phyloP scores from a whole-genome alignment of 495 filamentous ascomycete genomes.

The Tuber aestivum region DNA sequence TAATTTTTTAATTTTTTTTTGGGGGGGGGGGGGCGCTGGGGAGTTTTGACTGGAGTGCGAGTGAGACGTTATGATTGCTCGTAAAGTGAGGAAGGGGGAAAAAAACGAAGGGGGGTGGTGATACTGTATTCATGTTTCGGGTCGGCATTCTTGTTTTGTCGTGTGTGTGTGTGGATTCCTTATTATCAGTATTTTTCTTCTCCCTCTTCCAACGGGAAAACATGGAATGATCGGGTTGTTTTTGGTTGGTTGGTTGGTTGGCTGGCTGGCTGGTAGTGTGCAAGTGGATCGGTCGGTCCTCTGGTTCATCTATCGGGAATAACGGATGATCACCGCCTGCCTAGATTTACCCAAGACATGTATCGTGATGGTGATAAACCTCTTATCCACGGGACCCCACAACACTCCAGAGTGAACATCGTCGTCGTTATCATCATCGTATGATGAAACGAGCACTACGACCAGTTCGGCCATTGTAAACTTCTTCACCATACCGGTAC shows the following conservation, averaged over 20 bases:
- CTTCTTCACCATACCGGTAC: not conserved
- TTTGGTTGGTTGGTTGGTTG: not conserved
- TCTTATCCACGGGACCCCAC: not conserved
- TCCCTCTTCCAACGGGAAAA: too few relatives aligned
- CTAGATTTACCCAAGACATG: not conserved
- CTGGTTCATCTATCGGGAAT: not conserved
- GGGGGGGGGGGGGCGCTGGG: too few relatives aligned
- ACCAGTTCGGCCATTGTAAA: not conserved
- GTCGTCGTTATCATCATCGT: too few relatives aligned
- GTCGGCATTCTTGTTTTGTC: not conserved
- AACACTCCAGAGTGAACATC: not conserved
- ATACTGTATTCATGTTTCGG: not conserved
- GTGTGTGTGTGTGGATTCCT: not conserved
- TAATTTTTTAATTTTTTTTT: not conserved
- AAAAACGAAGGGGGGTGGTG: not conserved
- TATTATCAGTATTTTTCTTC: not conserved
- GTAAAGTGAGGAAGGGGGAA: not conserved
- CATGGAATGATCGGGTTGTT: not conserved
- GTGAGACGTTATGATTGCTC: not conserved
- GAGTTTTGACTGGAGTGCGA: not conserved
- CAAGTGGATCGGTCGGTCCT: not conserved
- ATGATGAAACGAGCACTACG: not conserved
- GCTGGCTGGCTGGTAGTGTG: not conserved
- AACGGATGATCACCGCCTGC: not conserved
- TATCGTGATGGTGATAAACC: not conserved